Conservation (phyloP, 371 early-diverging fungal species). For the Mucor saturninus region DNA sequence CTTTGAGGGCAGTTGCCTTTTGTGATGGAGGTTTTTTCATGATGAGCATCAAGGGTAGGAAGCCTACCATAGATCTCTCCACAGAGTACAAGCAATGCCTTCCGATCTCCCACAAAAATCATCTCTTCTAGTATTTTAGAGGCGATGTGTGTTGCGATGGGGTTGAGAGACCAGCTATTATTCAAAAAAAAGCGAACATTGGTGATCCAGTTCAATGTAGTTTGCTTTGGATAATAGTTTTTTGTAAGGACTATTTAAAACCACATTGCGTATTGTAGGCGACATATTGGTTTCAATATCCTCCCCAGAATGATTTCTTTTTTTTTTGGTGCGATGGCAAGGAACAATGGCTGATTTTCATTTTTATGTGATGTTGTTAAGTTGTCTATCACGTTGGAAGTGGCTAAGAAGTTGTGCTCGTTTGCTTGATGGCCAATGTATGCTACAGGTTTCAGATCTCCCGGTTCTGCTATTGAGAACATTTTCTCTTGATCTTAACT, state of each 20-base stretch:
- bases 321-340: neutral
- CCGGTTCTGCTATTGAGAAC: conserved; percentile 21
- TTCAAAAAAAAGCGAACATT: conserved; percentile 13
- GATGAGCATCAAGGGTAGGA: conserved; percentile 15
- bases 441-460: conserved; percentile 20
- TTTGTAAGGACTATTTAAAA: conserved; percentile 9
- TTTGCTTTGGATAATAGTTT: conserved; percentile 13
- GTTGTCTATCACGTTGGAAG: conserved; percentile 19
- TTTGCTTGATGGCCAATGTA: conserved; percentile 22
- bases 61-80: conserved; percentile 19
- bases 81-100: conserved; percentile 11
- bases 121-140: conserved; percentile 14
- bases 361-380: conserved; percentile 11
- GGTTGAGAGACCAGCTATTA: conserved; percentile 12
- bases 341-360: conserved; percentile 14
- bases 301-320: conserved; percentile 4
- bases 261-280: conserved; percentile 12
- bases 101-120: conserved; percentile 11
- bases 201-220: conserved; percentile 12
- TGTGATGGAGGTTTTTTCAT: conserved; percentile 11
- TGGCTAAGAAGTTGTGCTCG: conserved; percentile 22
- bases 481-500: conserved; percentile 22
- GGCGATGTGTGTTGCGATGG: neutral
- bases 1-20: conserved; percentile 16
- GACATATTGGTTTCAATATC: conserved; percentile 3